These are phyloP conservation scores for Podospora bellae-mahoneyi DNA, from an alignment of 495 filamentous ascomycete genomes.

Conservation along the genomic window DNA sequence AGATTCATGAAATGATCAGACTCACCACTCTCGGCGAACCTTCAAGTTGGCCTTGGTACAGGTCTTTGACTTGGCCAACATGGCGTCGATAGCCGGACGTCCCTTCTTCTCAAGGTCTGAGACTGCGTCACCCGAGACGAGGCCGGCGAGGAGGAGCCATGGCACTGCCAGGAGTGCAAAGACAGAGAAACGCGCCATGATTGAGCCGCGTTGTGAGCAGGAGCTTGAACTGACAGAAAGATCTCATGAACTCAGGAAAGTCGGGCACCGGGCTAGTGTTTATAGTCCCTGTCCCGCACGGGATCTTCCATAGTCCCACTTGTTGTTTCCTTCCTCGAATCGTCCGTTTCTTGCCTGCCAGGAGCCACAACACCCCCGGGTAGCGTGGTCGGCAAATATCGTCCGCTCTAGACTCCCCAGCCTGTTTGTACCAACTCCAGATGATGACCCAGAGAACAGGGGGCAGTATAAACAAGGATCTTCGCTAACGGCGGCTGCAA, in stretches of 20 bases:
- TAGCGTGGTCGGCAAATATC: constrained; percentile 17
- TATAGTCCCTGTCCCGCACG: neutral
- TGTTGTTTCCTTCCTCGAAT: neutral
- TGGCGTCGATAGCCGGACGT: constrained; percentile 36
- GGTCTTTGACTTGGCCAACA: constrained; percentile 43
- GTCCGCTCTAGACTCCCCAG: constrained; percentile 1
- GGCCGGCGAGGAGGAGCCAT: constrained; percentile 27
- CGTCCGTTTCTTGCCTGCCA: constrained; percentile 8
- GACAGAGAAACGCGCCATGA: constrained; percentile 30
- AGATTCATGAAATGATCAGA: neutral
- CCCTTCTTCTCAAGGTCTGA: constrained; percentile 42
- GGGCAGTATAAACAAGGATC: constrained; percentile 17
- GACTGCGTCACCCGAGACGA: constrained; percentile 40
- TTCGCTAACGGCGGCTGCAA: constrained; percentile 11
- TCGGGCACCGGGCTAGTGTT: neutral
- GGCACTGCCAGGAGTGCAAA: constrained; percentile 30
- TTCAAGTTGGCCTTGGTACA: constrained; percentile 48
- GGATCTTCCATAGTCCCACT: neutral
- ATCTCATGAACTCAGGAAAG: neutral
- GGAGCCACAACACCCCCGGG: constrained; percentile 1
- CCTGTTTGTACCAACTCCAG: neutral
- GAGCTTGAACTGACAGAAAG: constrained; percentile 4
- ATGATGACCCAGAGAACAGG: constrained; percentile 3
- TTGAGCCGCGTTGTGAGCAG: constrained; percentile 5
- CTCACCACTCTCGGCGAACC: constrained; percentile 50